phyloP scores from a whole-genome alignment of 331 rosid genomes.

The Cydonia oblonga region DNA sequence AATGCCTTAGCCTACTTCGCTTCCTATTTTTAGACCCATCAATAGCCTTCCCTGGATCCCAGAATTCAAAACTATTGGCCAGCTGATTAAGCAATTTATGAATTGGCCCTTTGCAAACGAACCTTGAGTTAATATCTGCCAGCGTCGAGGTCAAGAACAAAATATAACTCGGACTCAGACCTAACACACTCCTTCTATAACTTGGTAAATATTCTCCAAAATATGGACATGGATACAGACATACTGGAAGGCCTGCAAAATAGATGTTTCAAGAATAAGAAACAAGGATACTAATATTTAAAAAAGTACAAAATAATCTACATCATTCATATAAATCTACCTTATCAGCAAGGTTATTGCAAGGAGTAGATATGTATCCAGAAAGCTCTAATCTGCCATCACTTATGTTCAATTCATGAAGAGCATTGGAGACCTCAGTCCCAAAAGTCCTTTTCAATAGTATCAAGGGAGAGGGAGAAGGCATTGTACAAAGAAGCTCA shows the following conservation, averaged over 20 bases:
- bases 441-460: constrained; percentile 69
- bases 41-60: constrained; percentile 25
- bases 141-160: constrained; percentile 37
- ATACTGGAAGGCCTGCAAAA: constrained; percentile 81
- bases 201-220: constrained; percentile 1
- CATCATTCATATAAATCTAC: constrained; percentile 29
- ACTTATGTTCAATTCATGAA: constrained; percentile 40
- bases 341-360: constrained; percentile 41
- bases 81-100: constrained; percentile 77
- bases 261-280: constrained; percentile 1
- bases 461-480: constrained; percentile 64
- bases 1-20: constrained; percentile 50
- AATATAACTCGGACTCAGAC: constrained; percentile 16
- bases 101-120: constrained; percentile 76
- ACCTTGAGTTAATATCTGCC: constrained; percentile 76
- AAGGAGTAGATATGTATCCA: constrained; percentile 66
- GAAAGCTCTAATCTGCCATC: constrained; percentile 55
- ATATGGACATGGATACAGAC: constrained; percentile 44
- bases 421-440: constrained; percentile 40
- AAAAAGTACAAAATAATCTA: constrained; percentile 9
- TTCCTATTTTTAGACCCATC: constrained; percentile 40
- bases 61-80: constrained; percentile 48
- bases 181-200: constrained; percentile 17
- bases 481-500: constrained; percentile 52
- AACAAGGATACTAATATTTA: neutral